A percentile compares a stretch with the other conserved stretches of the same genome.
Evolutionary conservation across 192 early-diverging fungal genomes (phyloP).

Genomic region (Mortierella hygrophila): DNA sequence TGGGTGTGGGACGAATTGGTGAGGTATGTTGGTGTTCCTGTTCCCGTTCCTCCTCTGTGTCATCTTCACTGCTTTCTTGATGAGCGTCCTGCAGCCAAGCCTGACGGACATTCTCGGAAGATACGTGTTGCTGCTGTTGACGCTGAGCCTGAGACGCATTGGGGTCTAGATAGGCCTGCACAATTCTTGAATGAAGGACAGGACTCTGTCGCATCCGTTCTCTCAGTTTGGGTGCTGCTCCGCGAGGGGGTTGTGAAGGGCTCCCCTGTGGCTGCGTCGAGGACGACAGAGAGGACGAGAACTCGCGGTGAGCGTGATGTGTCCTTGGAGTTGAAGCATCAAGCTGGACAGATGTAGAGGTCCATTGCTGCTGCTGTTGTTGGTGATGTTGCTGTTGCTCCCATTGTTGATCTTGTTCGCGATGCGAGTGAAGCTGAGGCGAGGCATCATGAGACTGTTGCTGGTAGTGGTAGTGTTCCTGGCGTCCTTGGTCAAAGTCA

Average conservation of each 20-base stretch:
- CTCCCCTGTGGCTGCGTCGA: constrained; percentile 9
- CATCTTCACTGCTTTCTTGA: constrained; percentile 50
- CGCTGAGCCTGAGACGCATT: constrained; percentile 10
- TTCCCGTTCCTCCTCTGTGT: background rate
- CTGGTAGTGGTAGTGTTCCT: constrained; percentile 2
- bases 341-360: background rate
- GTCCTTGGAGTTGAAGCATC: background rate
- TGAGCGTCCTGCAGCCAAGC: constrained; percentile 42
- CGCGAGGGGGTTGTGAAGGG: constrained; percentile 10
- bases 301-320: background rate
- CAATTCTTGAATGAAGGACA: constrained; percentile 38
- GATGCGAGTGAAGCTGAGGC: background rate
- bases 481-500: background rate
- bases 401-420: constrained; percentile 13
- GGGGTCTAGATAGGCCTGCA: constrained; percentile 46
- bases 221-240: constrained; percentile 33
- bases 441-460: background rate
- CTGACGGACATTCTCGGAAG: constrained; percentile 37
- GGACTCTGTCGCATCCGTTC: constrained; percentile 53
- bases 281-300: constrained; percentile 20
- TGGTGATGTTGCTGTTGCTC: constrained; percentile 13
- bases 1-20: background rate
- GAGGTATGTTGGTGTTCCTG: background rate
- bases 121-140: constrained; percentile 4
- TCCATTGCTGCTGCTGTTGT: constrained; percentile 15